Evolutionary conservation across 1,284 basidiomycete species (phyloP), one percentile per base, ranked within the genome.

Genomic region (Albatrellus sp.): DNA sequence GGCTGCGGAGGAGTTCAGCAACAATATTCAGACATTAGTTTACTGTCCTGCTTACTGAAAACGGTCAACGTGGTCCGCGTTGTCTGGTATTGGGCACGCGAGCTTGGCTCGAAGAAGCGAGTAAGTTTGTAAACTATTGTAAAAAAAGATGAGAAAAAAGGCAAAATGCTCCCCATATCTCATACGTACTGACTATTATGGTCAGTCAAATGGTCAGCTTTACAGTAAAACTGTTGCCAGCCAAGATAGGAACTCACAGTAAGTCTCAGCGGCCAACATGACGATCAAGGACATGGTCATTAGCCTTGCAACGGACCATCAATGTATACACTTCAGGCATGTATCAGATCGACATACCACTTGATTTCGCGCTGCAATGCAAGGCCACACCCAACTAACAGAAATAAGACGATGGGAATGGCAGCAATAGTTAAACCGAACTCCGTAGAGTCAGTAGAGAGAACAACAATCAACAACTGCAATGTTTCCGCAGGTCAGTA

Each of bases 381-480:
- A 37, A 77, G 53, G 17, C 73, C 80, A 53, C 77, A 80, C 7
- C 75, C 66, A 13, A 75, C 62, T n/a, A 90, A 67, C 43, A 88
- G 64, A 20, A 75, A 49, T 12, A 90, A 64, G n/a, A 87, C 81
- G 16, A 89, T 67, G 14, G 87, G 84, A 40, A 90, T 86, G 17
- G 87, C 87, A 31, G 80, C 73, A 44, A 90, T 71, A 2, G 86
- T 90, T 28, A 90, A 55, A 8, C 77, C 84, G 54, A 88, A 90
- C 62, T 90, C 86, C 2, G 79, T 75, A 0, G 77, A 75, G 54
- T 74, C 62, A 33, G 53, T 59, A 46, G 65, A 52, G 29, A 90
- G 68, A 13, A 90, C 87, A 11, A 90, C 62, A 52, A 87, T 86
- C 46, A 86, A 72, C 32, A 86, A 70, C 81, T 85, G 49, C 11